Percentiles rank a stretch among this genome's conserved stretches.
These are phyloP conservation scores for Polyporus arcularius DNA, from an alignment of 768 basidiomycete species.

Conservation along the genomic window DNA sequence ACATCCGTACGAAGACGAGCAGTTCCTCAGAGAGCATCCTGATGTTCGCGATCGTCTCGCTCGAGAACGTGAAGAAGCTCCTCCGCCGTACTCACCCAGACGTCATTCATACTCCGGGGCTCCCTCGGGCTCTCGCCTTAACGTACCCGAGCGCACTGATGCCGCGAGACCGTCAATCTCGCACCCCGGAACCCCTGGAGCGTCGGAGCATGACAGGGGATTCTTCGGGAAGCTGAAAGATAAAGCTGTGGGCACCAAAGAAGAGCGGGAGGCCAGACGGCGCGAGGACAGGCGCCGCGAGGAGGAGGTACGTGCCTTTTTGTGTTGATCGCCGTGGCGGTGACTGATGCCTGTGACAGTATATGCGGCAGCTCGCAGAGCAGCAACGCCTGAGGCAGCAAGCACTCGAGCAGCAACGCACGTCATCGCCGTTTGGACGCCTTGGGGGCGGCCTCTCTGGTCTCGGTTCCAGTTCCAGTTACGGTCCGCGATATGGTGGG, in stretches of 20 bases:
- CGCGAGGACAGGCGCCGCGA: constrained; percentile 30
- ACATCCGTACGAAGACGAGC: constrained; percentile 71
- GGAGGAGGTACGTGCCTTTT: constrained; percentile 19
- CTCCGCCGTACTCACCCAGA: constrained; percentile 26
- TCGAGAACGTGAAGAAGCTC: constrained; percentile 14
- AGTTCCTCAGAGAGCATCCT: constrained; percentile 59
- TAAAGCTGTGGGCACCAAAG: constrained; percentile 62
- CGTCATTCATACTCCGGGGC: constrained; percentile 31
- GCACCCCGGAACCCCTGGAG: constrained; percentile 21
- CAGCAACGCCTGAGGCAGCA: constrained; percentile 15
- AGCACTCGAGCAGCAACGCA: constrained; percentile 18
- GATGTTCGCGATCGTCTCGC: constrained; percentile 42
- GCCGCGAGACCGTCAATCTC: constrained; percentile 7
- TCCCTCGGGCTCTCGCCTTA: constrained; percentile 6
- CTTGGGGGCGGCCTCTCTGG: too few relatives aligned
- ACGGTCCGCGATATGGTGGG: not conserved
- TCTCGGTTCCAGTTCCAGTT: constrained; percentile 3
- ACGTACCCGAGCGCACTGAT: constrained; percentile 6
- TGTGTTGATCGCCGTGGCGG: too few relatives aligned
- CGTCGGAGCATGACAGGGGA: constrained; percentile 43
- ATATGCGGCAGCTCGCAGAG: constrained; percentile 20
- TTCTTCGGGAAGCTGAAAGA: constrained; percentile 65
- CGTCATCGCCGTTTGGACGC: constrained; percentile 10
- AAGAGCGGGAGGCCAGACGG: constrained; percentile 53
- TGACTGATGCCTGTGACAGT: constrained; percentile 4